Evolutionary conservation across 345 rosid species (phyloP).

Genomic region (Salix caprea): DNA sequence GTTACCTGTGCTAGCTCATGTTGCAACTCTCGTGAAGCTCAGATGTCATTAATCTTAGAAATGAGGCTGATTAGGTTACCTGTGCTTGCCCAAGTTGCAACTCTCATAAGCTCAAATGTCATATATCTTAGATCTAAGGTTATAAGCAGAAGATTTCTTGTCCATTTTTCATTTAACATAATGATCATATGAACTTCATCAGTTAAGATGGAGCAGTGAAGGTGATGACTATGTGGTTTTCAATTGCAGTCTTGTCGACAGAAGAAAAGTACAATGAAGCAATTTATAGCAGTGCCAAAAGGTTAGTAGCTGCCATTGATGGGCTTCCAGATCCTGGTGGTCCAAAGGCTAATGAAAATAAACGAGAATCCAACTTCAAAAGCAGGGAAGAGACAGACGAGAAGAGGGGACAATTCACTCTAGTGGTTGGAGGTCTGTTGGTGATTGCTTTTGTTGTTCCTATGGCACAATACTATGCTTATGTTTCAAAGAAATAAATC

Average conservation of each 20-base stretch:
- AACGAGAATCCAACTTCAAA: conserved; percentile 87
- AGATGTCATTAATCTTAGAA: not conserved
- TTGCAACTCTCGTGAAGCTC: not conserved
- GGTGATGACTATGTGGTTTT: conserved; percentile 9
- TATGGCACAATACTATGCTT: conserved; percentile 94
- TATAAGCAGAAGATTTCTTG: not conserved
- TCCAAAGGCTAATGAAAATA: conserved; percentile 59
- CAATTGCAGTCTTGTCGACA: conserved; percentile 75
- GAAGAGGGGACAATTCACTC: conserved; percentile 91
- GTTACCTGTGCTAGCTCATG: not conserved
- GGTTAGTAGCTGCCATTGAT: conserved; percentile 88
- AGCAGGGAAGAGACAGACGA: conserved; percentile 89
- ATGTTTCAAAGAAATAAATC: conserved; percentile 70
- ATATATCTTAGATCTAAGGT: not conserved
- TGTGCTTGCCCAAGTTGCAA: no score
- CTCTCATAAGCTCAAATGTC: not conserved
- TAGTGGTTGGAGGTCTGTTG: conserved; percentile 88
- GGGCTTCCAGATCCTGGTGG: conserved; percentile 96
- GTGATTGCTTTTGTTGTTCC: conserved; percentile 94
- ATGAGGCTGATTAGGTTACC: not conserved
- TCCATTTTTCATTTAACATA: not conserved
- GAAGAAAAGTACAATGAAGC: conserved; percentile 98
- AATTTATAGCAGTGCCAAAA: conserved; percentile 64
- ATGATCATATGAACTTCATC: not conserved
- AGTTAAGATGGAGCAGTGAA: not conserved